A percentile compares a stretch with the other conserved stretches of the same genome.
Evolutionary conservation across 2,329 filamentous ascomycete genomes (phyloP).

Genomic region (Alternaria tenuissima): DNA sequence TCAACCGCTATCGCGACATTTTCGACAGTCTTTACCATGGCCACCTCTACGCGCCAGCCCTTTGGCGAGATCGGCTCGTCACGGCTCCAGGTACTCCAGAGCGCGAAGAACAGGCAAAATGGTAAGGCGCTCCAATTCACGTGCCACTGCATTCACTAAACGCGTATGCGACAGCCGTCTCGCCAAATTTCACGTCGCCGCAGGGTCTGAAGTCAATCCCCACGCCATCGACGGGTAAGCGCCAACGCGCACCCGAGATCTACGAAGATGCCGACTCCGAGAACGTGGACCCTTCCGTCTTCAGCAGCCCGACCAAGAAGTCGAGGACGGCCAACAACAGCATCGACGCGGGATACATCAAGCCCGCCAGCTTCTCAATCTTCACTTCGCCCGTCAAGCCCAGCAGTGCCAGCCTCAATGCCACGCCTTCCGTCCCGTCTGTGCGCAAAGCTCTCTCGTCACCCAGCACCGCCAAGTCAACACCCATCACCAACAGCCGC

Average conservation of each 20-base stretch:
- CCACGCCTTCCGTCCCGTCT: constrained; percentile 40
- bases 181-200: constrained; percentile 42
- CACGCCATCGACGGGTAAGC: constrained; percentile 53
- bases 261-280: constrained; percentile 63
- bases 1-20: constrained; percentile 2
- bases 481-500: constrained; percentile 63
- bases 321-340: constrained; percentile 51
- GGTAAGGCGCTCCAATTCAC: constrained; percentile 50
- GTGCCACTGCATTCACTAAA: constrained; percentile 27
- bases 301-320: constrained; percentile 63
- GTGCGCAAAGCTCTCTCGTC: constrained; percentile 53
- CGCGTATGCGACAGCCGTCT: constrained; percentile 40
- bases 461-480: constrained; percentile 53
- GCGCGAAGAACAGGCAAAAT: constrained; percentile 79
- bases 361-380: constrained; percentile 54
- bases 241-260: constrained; percentile 53
- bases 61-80: constrained; percentile 76
- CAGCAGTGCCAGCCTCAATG: constrained; percentile 31
- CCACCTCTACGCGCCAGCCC: constrained; percentile 69
- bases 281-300: constrained; percentile 65
- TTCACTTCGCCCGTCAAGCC: constrained; percentile 38
- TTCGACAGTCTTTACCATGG: constrained; percentile 30
- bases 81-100: constrained; percentile 75
- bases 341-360: constrained; percentile 43
- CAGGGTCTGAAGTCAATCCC: constrained; percentile 38